A percentile compares a stretch with the other conserved stretches of the same genome.
These are phyloP conservation scores for Geosmithia flava DNA, from an alignment of 2,329 filamentous ascomycete genomes.

Conservation along the genomic window DNA sequence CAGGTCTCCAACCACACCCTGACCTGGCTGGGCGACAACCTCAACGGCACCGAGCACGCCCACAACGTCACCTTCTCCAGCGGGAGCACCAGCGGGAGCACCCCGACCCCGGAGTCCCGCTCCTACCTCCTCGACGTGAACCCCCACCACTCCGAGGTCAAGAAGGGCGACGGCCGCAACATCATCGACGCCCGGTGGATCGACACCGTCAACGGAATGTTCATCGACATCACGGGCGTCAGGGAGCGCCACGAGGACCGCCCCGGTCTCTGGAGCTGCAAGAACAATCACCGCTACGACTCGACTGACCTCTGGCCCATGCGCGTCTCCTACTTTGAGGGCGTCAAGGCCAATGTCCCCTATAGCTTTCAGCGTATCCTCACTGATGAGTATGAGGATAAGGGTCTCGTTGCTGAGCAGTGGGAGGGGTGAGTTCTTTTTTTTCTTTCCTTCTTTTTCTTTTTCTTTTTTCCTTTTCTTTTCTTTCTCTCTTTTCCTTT, in stretches of 20 bases:
- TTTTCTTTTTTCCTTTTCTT: not conserved
- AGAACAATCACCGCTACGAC: conserved; percentile 64
- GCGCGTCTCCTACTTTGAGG: conserved; percentile 63
- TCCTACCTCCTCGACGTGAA: conserved; percentile 68
- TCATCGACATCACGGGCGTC: conserved; percentile 72
- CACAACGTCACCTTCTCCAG: conserved; percentile 27
- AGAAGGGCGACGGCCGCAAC: conserved; percentile 56
- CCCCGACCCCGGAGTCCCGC: conserved; percentile 23
- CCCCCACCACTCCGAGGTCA: conserved; percentile 50
- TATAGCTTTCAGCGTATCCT: conserved; percentile 55
- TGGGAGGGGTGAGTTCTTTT: conserved; percentile 44
- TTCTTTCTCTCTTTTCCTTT: not conserved
- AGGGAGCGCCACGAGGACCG: conserved; percentile 47
- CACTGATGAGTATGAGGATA: conserved; percentile 51
- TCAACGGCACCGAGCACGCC: conserved; percentile 56
- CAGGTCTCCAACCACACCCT: conserved; percentile 62
- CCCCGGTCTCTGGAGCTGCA: conserved; percentile 65
- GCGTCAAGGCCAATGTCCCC: conserved; percentile 56
- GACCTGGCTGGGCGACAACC: conserved; percentile 46
- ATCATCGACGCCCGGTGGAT: conserved; percentile 81
- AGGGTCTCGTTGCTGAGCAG: conserved; percentile 45
- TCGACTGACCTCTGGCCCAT: conserved; percentile 66
- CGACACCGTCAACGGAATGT: conserved; percentile 62
- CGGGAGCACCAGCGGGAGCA: conserved; percentile 26
- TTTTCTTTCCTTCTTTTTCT: not conserved